Base-by-base conservation (phyloP, 371 early-diverging fungal species). In the Smittium mucronatum region DNA sequence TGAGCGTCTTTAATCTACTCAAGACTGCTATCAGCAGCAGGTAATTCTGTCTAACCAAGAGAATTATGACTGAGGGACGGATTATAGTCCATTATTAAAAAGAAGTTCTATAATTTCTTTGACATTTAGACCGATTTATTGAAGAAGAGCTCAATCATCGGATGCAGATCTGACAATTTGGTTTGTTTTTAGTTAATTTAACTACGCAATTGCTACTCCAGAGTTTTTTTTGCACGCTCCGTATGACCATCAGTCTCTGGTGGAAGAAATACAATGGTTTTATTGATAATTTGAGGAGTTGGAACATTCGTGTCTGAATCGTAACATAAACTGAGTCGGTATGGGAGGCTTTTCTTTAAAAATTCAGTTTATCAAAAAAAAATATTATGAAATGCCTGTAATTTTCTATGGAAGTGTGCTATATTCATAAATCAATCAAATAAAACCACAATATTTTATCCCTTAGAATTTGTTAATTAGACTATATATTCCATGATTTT, bases 401-500 rank as follows among this genome's bases (percentile, higher is more conserved):
- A 1, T 5, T 26, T 65, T 65, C 34, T 11, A 0, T 76, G 65
- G 58, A 85, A 80, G 47, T 78, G 78, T 1, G 74, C 76, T 63
- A 74, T 75, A 64, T 85, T 86, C 1, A 83, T 71, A 0, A 81
- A 69, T 16, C 78, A 64, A 70, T 82, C 78, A 17, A 83, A 83
- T 36, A 83, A 65, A 1, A 83, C 82, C 2, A 78, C 70, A 29
- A 84, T 36, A 69, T 77, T 75, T 64, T 64, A 77, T 0, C 70
- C 75, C 0, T 47, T 16, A 1, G 80, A 78, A 16, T 67, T 63
- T 0, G 81, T 84, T 28, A 85, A 74, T 5, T 75, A 75, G 0
- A 73, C 74, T 16, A 85, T 80, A 34, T 84, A 85, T 63, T 85
- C 84, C 34, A 84, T 72, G 0, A 78, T 70, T 28, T 81, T 76